Evolutionary conservation across 495 filamentous ascomycete species (phyloP).

Genomic region (Penicillium lividum): DNA sequence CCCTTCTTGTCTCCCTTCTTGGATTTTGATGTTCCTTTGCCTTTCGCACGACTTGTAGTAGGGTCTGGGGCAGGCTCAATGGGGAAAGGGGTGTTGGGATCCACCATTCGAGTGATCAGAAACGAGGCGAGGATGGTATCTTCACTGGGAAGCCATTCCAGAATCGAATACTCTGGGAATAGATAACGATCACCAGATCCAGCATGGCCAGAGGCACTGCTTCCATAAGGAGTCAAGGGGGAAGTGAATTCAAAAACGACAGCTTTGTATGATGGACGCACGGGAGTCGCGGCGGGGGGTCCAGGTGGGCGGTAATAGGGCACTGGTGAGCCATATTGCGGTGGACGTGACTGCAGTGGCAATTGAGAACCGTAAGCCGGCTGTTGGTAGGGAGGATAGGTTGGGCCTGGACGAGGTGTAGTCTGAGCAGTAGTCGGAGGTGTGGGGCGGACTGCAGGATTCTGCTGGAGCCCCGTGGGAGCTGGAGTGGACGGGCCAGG

Average conservation of each 20-base stretch:
- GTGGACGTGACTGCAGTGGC: conserved; percentile 42
- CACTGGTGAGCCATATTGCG: conserved; percentile 35
- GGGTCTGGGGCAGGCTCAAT: conserved; percentile 35
- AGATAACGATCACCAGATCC: conserved; percentile 81
- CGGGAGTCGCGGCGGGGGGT: conserved; percentile 33
- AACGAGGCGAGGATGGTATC: conserved; percentile 55
- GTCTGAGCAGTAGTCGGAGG: conserved; percentile 21
- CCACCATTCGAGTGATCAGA: conserved; percentile 50
- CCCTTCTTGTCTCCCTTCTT: conserved; percentile 45
- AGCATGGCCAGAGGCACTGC: conserved; percentile 59
- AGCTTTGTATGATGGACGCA: conserved; percentile 61
- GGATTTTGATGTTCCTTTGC: conserved; percentile 36
- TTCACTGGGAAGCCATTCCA: conserved; percentile 64
- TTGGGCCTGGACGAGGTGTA: conserved; percentile 31
- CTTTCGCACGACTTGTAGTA: conserved; percentile 29
- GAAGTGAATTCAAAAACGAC: conserved; percentile 81
- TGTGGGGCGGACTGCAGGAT: conserved; percentile 23
- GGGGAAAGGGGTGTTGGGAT: conserved; percentile 44
- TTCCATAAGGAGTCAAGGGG: conserved; percentile 50
- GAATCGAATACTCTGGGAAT: conserved; percentile 82
- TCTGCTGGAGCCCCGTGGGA: conserved; percentile 19
- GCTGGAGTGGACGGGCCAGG: conserved; percentile 25
- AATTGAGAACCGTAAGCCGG: conserved; percentile 34
- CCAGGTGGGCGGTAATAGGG: conserved; percentile 38
- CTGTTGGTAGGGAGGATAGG: conserved; percentile 35